Evolutionary conservation across 352 stramenopile genomes (phyloP).

Genomic region (Thalassiosira hispida): DNA sequence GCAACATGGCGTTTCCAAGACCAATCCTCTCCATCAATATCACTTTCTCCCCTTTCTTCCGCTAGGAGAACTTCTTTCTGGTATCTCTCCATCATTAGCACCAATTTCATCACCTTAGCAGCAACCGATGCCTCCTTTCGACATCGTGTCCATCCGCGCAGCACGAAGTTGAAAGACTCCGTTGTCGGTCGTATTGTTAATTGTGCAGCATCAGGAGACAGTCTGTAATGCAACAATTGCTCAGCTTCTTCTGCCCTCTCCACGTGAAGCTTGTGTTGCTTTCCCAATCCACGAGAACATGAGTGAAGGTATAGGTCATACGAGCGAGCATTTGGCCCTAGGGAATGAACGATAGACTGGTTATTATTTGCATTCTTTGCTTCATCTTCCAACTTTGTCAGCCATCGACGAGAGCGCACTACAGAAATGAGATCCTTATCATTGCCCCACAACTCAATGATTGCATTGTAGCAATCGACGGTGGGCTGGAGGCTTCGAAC

Average conservation of each 20-base stretch:
- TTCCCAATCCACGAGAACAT: constrained; percentile 63
- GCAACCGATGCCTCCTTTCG: constrained; percentile 46
- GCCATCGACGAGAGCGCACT: constrained; percentile 67
- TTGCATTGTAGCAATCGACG: constrained; percentile 68
- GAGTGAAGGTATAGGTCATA: constrained; percentile 78
- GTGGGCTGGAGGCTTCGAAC: constrained; percentile 45
- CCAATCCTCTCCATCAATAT: constrained; percentile 54
- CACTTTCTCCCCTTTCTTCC: constrained; percentile 36
- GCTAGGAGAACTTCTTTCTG: constrained; percentile 45
- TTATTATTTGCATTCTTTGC: constrained; percentile 18
- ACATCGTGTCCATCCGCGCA: constrained; percentile 74
- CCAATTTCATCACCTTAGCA: constrained; percentile 53
- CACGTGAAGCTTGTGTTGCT: constrained; percentile 43
- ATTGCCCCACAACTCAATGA: constrained; percentile 75
- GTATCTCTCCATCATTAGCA: constrained; percentile 72
- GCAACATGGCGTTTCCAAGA: constrained; percentile 47
- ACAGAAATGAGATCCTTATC: constrained; percentile 57
- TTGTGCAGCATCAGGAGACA: constrained; percentile 35
- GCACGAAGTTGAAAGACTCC: constrained; percentile 77
- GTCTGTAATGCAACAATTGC: constrained; percentile 57
- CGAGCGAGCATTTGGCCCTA: constrained; percentile 57
- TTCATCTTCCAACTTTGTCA: constrained; percentile 55
- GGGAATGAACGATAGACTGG: constrained; percentile 7
- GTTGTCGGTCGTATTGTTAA: constrained; percentile 57
- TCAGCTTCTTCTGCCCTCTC: constrained; percentile 61